Evolutionary conservation across 1,139 yeast species (phyloP).

Genomic region (Torulaspora globosa): DNA sequence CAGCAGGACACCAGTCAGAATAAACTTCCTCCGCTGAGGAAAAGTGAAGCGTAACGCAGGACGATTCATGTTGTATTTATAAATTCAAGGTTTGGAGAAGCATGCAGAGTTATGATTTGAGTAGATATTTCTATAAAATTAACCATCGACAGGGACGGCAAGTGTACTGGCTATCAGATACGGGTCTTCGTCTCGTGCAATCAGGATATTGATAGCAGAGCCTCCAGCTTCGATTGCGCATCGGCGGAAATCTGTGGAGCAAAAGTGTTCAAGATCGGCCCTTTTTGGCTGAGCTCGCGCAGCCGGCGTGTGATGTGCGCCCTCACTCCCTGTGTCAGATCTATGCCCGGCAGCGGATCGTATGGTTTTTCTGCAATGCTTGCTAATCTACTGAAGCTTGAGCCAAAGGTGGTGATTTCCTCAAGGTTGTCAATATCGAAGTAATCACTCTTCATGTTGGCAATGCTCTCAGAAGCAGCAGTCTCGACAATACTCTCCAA

Average conservation of each 20-base stretch:
- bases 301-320: slow-evolving; percentile 39
- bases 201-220: slow-evolving; percentile 23
- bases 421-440: slow-evolving; percentile 42
- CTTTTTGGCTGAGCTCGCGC: slow-evolving; percentile 29
- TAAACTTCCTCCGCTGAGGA: slow-evolving; percentile 10
- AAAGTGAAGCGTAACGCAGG: slow-evolving; percentile 3
- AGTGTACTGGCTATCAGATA: not conserved
- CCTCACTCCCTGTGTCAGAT: slow-evolving; percentile 39
- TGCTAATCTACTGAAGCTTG: slow-evolving; percentile 70
- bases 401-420: slow-evolving; percentile 65
- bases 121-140: slow-evolving; percentile 3
- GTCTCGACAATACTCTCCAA: slow-evolving; percentile 52
- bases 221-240: slow-evolving; percentile 37
- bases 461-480: slow-evolving; percentile 37
- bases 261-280: slow-evolving; percentile 32
- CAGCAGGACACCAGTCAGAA: slow-evolving; percentile 13
- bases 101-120: slow-evolving; percentile 3
- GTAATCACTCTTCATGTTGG: slow-evolving; percentile 35
- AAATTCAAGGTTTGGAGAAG: not conserved
- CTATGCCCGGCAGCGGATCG: slow-evolving; percentile 63
- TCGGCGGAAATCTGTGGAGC: slow-evolving; percentile 40
- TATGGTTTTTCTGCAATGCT: slow-evolving; percentile 56
- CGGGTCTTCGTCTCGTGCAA: not conserved
- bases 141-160: not conserved
- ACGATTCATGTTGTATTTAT: not conserved